These are phyloP conservation scores for Gracilaria domingensis DNA, from an alignment of 23 red algal genomes.

Conservation along the genomic window DNA sequence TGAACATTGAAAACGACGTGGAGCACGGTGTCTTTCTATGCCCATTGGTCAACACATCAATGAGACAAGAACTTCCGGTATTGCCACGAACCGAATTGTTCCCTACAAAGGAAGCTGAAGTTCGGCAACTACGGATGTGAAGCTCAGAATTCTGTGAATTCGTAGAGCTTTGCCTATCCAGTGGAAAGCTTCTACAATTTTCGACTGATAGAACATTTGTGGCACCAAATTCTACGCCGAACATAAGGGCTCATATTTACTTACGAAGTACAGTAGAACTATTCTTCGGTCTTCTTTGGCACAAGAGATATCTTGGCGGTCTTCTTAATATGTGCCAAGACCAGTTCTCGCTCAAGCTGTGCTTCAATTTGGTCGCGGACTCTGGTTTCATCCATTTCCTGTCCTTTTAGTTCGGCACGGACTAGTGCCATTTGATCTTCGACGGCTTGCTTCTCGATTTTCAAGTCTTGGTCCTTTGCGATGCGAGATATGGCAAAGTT, in stretches of 20 bases:
- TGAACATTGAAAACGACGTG: neutral
- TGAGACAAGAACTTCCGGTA: too few relatives aligned
- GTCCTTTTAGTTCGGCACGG: slow-evolving; percentile 74
- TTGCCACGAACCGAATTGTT: neutral
- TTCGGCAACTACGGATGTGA: too few relatives aligned
- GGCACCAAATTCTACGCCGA: neutral
- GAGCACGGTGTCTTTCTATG: neutral
- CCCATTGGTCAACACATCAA: neutral
- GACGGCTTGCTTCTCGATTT: slow-evolving; percentile 53
- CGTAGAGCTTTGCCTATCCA: too few relatives aligned
- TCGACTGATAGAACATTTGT: neutral
- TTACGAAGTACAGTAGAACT: neutral
- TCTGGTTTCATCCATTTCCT: slow-evolving; percentile 64
- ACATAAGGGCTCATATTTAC: neutral
- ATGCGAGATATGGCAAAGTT: slow-evolving; percentile 89
- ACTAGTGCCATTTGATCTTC: slow-evolving; percentile 79
- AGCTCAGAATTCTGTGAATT: too few relatives aligned
- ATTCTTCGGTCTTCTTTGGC: slow-evolving; percentile 35
- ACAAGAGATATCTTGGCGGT: slow-evolving; percentile 66
- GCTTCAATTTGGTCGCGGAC: slow-evolving; percentile 82
- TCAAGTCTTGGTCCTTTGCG: slow-evolving; percentile 67
- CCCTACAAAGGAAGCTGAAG: too few relatives aligned
- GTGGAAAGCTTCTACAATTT: neutral
- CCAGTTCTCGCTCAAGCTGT: slow-evolving; percentile 69
- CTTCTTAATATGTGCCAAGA: slow-evolving; percentile 75